Conservation (phyloP, 345 rosid genomes). For the Lepidium aucheri region DNA sequence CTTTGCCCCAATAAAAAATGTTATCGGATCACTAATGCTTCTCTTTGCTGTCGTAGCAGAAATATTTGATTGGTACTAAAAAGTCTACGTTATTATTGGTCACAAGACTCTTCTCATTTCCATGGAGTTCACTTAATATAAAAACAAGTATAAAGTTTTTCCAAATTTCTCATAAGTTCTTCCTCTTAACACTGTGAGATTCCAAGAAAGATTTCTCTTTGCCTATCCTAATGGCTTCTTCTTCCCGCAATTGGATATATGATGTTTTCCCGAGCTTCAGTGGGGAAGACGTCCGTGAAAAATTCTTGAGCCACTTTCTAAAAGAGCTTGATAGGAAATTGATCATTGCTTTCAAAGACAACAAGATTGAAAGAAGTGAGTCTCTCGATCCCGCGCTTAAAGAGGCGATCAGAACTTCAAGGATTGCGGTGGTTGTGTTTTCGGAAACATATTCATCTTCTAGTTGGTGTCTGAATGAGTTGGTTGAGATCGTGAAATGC, state of each 20-base stretch:
- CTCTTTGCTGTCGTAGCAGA: no score
- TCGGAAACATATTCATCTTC: neutral
- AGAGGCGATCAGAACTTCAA: neutral
- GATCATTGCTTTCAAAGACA: neutral
- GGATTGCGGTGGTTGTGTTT: neutral
- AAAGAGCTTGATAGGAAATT: neutral
- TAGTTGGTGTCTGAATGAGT: neutral
- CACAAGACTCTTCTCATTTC: no score
- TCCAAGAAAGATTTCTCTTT: no score
- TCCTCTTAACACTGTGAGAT: no score
- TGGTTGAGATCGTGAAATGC: neutral
- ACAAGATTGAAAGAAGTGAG: neutral
- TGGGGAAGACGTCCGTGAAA: neutral
- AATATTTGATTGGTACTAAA: no score
- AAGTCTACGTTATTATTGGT: no score
- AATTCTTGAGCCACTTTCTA: neutral
- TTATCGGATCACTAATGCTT: no score
- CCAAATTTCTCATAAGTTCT: no score
- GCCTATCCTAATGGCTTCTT: no score
- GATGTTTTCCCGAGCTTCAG: neutral
- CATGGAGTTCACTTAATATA: no score
- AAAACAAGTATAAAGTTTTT: no score
- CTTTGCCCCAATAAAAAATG: no score
- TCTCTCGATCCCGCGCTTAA: neutral
- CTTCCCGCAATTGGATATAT: neutral